phyloP scores from a whole-genome alignment of 495 filamentous ascomycete species.

The Annulohypoxylon bovei region DNA sequence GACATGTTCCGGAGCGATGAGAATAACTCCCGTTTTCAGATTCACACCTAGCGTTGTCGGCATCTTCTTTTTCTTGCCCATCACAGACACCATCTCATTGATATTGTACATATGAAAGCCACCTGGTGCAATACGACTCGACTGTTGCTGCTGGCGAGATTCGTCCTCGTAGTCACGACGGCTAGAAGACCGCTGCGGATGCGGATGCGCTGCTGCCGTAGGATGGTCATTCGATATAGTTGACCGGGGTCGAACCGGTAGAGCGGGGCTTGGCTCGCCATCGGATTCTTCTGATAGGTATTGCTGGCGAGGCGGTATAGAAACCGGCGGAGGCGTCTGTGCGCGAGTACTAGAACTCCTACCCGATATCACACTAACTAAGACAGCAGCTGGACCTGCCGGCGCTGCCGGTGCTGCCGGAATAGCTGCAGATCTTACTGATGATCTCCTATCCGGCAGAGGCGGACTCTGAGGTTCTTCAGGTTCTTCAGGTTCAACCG shows the following conservation, averaged over 20 bases:
- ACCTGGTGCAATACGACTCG: conserved; percentile 65
- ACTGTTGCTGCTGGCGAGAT: conserved; percentile 43
- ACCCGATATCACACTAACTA: conserved; percentile 52
- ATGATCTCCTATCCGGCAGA: conserved; percentile 42
- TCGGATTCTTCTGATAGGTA: conserved; percentile 70
- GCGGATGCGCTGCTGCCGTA: conserved; percentile 48
- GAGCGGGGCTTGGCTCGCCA: conserved; percentile 68
- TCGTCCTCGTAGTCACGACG: conserved; percentile 42
- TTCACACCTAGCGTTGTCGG: conserved; percentile 94
- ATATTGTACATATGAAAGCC: conserved; percentile 95
- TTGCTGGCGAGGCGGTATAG: conserved; percentile 56
- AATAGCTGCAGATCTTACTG: conserved; percentile 21
- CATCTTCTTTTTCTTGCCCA: conserved; percentile 98
- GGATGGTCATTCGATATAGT: conserved; percentile 59
- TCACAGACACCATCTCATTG: conserved; percentile 92
- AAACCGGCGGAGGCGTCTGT: conserved; percentile 39
- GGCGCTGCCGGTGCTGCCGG: conserved; percentile 29
- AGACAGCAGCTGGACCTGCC: conserved; percentile 44
- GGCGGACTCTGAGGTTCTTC: conserved; percentile 55
- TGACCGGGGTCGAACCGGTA: conserved; percentile 72
- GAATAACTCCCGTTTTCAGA: conserved; percentile 82
- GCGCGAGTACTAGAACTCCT: conserved; percentile 33
- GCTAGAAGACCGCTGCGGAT: conserved; percentile 37
- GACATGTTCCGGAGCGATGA: conserved; percentile 86
- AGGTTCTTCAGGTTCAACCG: conserved; percentile 55